These are phyloP conservation scores for Cicer arietinum DNA, from an alignment of 306 rosid genomes.

Conservation along the genomic window DNA sequence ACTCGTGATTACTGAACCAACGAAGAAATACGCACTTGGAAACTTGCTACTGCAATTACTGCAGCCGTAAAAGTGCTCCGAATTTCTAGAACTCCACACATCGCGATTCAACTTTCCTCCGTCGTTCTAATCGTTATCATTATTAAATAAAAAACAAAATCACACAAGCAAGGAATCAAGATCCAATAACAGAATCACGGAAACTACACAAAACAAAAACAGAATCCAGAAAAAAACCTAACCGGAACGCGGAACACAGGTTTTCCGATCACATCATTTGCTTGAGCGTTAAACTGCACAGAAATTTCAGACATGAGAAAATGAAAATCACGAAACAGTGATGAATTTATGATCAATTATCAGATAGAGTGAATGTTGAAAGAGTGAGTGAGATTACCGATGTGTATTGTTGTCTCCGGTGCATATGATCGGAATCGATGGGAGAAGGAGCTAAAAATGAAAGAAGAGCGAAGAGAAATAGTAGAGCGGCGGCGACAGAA, in stretches of 20 bases:
- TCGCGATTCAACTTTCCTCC: slow-evolving; percentile 70
- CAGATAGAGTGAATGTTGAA: background rate
- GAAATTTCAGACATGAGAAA: background rate
- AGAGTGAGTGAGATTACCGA: slow-evolving; percentile 55
- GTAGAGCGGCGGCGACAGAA: slow-evolving; percentile 64
- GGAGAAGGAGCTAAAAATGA: slow-evolving; percentile 90
- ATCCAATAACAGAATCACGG: slow-evolving; percentile 38
- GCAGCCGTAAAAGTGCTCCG: slow-evolving; percentile 76
- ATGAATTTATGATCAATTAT: slow-evolving; percentile 14
- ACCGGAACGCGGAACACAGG: slow-evolving; percentile 77
- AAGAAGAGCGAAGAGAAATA: slow-evolving; percentile 75
- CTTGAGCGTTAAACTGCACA: slow-evolving; percentile 51
- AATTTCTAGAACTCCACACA: slow-evolving; percentile 78
- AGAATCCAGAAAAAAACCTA: slow-evolving; percentile 57
- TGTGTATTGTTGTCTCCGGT: slow-evolving; percentile 43
- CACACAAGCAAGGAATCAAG: slow-evolving; percentile 39
- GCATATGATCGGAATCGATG: slow-evolving; percentile 58
- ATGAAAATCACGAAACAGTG: slow-evolving; percentile 5
- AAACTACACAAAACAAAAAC: slow-evolving; percentile 24
- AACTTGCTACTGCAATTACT: slow-evolving; percentile 81
- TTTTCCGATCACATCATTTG: slow-evolving; percentile 52
- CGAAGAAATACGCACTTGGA: slow-evolving; percentile 62
- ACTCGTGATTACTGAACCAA: slow-evolving; percentile 43
- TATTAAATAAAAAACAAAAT: slow-evolving; percentile 37
- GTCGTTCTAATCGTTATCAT: slow-evolving; percentile 47